Base-by-base conservation (phyloP, 345 rosid species). In the Moricandia arvensis region DNA sequence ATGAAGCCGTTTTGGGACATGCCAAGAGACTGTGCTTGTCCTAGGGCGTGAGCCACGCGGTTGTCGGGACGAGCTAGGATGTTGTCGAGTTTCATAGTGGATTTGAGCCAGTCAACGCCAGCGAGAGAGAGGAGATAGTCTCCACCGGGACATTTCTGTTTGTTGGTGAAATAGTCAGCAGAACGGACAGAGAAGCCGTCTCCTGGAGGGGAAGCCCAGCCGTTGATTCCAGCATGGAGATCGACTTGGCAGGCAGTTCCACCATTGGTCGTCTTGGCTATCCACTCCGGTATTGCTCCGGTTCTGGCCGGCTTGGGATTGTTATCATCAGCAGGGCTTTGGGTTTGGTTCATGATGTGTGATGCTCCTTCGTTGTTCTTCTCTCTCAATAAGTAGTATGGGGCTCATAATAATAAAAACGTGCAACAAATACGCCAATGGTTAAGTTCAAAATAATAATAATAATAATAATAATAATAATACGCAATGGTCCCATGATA, bases 161-260 rank as follows among this genome's bases (percentile, higher is more conserved):
- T 79, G 58, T 72, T 84, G 15, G 86, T 82, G 27, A 90, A 81
- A 63, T 83, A 93, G 58, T 64, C 59, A 12, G 26, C 43, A 10
- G 91, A 82, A 41, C 98, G 93, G 71, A 93, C 84, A 45, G 82
- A 73, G 86, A 93, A 93, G 21, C 85, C 73, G 13, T 88, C 71
- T 5, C 89, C 91, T 9, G 96, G 93, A 2, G 98, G 96, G 8
- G 98, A 85, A 2, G 95, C 88, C 98, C 94, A 93, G 29, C 98
- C 96, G 77, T 93, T 89, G 72, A 58, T 43, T 17, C 96, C 94
- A 13, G 75, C 51, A 24, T 90, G 18, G 24, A 43, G 51, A 13
- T 43, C 51, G 7, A 43, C 59, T 45, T n/a, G 85, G 30, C 66
- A 85, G 26, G 87, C 74, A 11, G 97, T 74, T 3, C 98, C 98